phyloP scores from a whole-genome alignment of 176 grass and related monocot genomes.

The Triticum monococcum region DNA sequence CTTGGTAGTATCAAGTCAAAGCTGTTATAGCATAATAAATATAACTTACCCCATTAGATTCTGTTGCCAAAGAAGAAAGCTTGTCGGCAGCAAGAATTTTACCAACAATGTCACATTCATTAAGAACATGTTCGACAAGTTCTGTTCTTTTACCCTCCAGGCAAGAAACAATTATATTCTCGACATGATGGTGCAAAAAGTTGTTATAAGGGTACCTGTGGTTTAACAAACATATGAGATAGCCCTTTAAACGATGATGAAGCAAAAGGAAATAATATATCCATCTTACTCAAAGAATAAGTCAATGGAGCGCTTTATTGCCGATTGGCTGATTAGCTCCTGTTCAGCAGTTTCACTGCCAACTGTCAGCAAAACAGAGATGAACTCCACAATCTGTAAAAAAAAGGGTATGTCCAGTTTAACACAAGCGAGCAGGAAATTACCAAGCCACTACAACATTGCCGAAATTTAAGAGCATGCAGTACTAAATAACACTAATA shows the following conservation, averaged over 20 bases:
- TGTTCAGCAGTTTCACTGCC: constrained; percentile 93
- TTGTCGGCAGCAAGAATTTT: constrained; percentile 87
- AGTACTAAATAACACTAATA: constrained; percentile 14
- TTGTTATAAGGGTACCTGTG: constrained; percentile 95
- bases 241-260: neutral
- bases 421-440: neutral
- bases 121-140: constrained; percentile 86
- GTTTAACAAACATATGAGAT: constrained; percentile 37
- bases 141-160: constrained; percentile 77
- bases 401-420: constrained; percentile 8
- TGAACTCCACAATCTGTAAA: constrained; percentile 90
- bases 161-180: constrained; percentile 89
- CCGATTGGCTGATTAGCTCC: constrained; percentile 73
- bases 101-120: constrained; percentile 80
- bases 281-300: constrained; percentile 93
- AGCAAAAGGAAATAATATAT: constrained; percentile 8
- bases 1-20: neutral
- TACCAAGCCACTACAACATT: neutral
- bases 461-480: constrained; percentile 18
- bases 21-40: neutral
- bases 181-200: constrained; percentile 96
- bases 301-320: constrained; percentile 73
- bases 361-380: constrained; percentile 90
- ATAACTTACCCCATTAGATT: constrained; percentile 70
- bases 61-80: constrained; percentile 60